Evolutionary conservation across 495 filamentous ascomycete genomes (phyloP), one percentile per base, ranked within the genome.

Genomic region (Recurvomyces mirabilis): DNA sequence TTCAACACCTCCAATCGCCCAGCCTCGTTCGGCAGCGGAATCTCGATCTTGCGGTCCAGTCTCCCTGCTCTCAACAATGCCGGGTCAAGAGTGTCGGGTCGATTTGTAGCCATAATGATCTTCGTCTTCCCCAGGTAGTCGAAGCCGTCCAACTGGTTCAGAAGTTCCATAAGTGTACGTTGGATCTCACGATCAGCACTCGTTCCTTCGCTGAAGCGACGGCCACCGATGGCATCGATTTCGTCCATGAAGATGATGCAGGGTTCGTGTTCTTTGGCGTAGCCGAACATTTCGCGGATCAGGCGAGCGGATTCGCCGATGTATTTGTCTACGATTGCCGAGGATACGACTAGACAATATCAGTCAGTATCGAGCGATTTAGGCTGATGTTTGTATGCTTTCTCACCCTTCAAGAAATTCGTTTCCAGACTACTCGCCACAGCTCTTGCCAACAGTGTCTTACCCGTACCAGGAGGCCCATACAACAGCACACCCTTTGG

Each of bases 241-340:
- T 99, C 93, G 70, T 99, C 93, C 93, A 99, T 99, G 77, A 99
- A 99, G 66, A 99, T 99, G 60, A 99, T 96, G 64, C 93, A 99
- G 33, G 93, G 93, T 61, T 99, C 93, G 63, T 99, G 93, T 64
- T 99, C 93, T 65, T 95, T 95, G 46, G 93, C 93, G 60, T 99
- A 99, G 37, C 93, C 93, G 57, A 99, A 99, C 93, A 99, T 96
- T 63, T 99, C 93, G 66, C 93, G 79, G 56, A 99, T 99, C 52
- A 99, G 70, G 37, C 93, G 81, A 26, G 93, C 93, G 9, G 91
- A 96, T 66, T 99, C 93, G 62, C 93, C 93, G 33, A 99, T 99
- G 64, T 96, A 99, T 64, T 99, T 99, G 68, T 99, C 93, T 37
- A 99, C 93, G 57, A 99, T 99, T 4, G 93, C 93, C n/a, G 93